Evolutionary conservation across 352 stramenopile genomes (phyloP), one percentile per base, ranked within the genome.

Genomic region (Pythium apleroticum): DNA sequence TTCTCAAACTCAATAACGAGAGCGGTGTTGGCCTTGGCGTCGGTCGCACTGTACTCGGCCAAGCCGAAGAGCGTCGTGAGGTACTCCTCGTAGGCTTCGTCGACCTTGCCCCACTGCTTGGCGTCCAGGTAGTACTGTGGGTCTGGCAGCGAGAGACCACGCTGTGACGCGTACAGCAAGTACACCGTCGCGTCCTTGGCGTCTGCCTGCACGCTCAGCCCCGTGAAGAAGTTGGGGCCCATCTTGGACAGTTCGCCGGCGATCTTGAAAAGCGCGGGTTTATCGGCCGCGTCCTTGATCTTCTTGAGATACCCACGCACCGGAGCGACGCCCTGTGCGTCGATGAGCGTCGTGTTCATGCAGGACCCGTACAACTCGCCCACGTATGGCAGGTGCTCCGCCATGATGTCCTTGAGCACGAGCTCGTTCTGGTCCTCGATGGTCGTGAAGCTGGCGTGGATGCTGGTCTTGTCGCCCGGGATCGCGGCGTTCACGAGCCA

Each of bases 51-150:
- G 48, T 68, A 88, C 31, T 61, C 90, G 19, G 65, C 66, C 4
- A 98, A 66, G 12, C 72, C 71, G 24, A 98, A 85, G 56, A 98
- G 67, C 20, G 80, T 65, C 12, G 80, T 69, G 28, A 98, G 72
- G 58, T 90, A 92, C 35, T 78, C 78, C 46, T 86, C 77, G 46
- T 97, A 98, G 11, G 77, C 76, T 19, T 72, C 68, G 12, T 78
- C 76, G 22, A 97, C 71, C 10, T 86, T 75, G 30, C 86, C 67
- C 61, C 96, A 97, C 52, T 96, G 78, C 20, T 73, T 77, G 2
- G 80, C 66, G 63, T 98, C 89, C 52, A 98, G 79, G 69, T 98
- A 98, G 63, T 98, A 98, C 68, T 96, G 74, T 3, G 77, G 81
- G 67, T 97, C 90, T 0, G 93, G 93, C 12, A 99, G 70, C 35